Conservation (phyloP, 495 filamentous ascomycete species). For the Thozetella sp. region DNA sequence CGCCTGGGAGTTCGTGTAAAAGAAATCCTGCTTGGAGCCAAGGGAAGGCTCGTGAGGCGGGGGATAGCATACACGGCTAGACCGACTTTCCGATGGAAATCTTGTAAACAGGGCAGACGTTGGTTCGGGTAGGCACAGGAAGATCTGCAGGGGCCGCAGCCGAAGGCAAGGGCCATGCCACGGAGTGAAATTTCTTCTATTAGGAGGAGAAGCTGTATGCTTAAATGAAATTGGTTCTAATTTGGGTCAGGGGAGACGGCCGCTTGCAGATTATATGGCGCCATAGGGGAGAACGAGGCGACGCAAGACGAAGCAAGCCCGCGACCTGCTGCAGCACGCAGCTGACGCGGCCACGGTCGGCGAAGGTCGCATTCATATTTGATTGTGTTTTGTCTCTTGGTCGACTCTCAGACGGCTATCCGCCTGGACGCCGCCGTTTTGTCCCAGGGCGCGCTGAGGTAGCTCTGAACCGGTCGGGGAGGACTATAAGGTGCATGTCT, state of each 20-base stretch:
- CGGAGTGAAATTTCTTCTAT: neutral
- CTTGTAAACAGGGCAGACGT: neutral
- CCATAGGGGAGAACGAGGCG: neutral
- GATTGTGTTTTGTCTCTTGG: too few species aligned
- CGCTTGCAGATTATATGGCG: slow-evolving; percentile 10
- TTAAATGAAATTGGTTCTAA: neutral
- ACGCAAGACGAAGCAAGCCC: too few species aligned
- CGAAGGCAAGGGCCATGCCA: slow-evolving; percentile 1
- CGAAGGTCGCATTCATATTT: slow-evolving; percentile 12
- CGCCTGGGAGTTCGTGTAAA: slow-evolving; percentile 9
- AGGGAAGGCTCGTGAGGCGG: neutral
- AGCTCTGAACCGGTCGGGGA: too few species aligned
- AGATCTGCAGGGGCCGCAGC: neutral
- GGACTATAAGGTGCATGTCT: too few species aligned
- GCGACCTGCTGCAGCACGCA: neutral
- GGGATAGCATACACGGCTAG: neutral
- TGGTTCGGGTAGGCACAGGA: neutral
- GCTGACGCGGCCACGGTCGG: slow-evolving; percentile 9
- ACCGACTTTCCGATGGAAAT: neutral
- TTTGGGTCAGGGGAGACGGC: neutral
- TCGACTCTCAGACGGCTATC: too few species aligned
- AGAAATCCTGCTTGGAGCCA: neutral
- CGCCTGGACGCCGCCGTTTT: too few species aligned
- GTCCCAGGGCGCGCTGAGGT: too few species aligned
- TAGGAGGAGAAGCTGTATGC: neutral